phyloP scores from a whole-genome alignment of 140 eudicot species.

The Stevia rebaudiana region DNA sequence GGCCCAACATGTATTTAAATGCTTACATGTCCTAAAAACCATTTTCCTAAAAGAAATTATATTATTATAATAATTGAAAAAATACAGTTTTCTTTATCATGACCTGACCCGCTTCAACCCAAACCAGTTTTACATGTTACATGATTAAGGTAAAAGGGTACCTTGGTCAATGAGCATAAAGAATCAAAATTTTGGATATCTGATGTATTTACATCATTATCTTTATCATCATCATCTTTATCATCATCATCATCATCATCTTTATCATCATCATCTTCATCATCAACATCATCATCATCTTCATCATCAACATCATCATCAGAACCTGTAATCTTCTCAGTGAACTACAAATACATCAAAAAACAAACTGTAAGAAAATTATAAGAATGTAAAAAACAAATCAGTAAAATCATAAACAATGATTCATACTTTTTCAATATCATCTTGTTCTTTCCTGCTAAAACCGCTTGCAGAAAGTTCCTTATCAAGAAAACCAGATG shows the following conservation, averaged over 20 bases:
- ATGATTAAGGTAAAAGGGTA: constrained; percentile 9
- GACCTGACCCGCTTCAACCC: too few species aligned
- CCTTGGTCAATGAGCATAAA: constrained; percentile 52
- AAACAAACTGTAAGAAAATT: not conserved
- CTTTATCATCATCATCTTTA: constrained; percentile 28
- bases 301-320: constrained; percentile 30
- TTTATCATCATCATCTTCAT: not conserved
- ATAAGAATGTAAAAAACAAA: too few species aligned
- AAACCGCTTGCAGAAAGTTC: constrained; percentile 97
- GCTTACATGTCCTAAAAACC: too few species aligned
- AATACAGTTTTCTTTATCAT: not conserved
- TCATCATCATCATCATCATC: constrained; percentile 25
- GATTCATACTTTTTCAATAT: constrained; percentile 62
- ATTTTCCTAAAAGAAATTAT: not conserved
- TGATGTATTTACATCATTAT: constrained; percentile 23
- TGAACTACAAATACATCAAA: constrained; percentile 38
- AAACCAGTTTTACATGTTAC: too few species aligned
- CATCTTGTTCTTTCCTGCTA: constrained; percentile 71
- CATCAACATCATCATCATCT: too few species aligned
- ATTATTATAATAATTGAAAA: too few species aligned
- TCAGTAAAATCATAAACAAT: not conserved
- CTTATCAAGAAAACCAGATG: constrained; percentile 64
- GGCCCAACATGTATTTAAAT: too few species aligned
- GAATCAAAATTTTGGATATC: constrained; percentile 44
- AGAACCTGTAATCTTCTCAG: constrained; percentile 40